Evolutionary conservation across 768 basidiomycete species (phyloP), one percentile per base, ranked within the genome.

Genomic region (Suillus cothurnatus): DNA sequence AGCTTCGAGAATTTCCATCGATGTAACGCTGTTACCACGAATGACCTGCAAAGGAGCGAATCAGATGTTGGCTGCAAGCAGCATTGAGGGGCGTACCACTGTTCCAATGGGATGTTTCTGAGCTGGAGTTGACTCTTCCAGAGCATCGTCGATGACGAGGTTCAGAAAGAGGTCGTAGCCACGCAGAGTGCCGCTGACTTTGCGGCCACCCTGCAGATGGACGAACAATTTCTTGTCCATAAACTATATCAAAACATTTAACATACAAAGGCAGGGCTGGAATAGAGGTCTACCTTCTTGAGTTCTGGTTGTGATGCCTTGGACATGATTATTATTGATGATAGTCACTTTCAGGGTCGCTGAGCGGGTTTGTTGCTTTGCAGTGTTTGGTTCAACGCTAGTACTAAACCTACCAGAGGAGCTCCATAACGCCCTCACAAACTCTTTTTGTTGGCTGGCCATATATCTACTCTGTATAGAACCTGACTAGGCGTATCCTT

Each of bases 101-200:
- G 94, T 96, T 31, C 96, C 96, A 71, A 95, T 90, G 31, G 92
- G 90, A 71, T 92, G 88, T 76, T 94, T 95, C 80, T 95, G 91
- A 6, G 91, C 95, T 17, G 93, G 91, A 6, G 87, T 89, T 0
- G 89, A 88, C 81, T 99, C 97, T 79, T 99, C 97, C 71, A 90
- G 77, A 12, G 94, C 93, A 73, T 99, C 94, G 77, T 99, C 97
- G 77, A 99, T 88, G 69, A 99, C 97, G 45, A 99, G 85, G 78
- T 99, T 99, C 76, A 99, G 82, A 84, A 99, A 99, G 69, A 99
- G 91, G 83, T 99, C 97, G 78, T 97, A 99, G 61, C 97, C 97
- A 68, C 97, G 90, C 60, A 99, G 81, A 17, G 88, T 89, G 62
- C 97, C 97, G 81, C 93, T 95, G 72, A 99, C 93, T 86, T 94